A percentile compares a stretch with the other conserved stretches of the same genome.
phyloP scores from a whole-genome alignment of 202 grass and related monocot genomes.

The Digitaria exilis region DNA sequence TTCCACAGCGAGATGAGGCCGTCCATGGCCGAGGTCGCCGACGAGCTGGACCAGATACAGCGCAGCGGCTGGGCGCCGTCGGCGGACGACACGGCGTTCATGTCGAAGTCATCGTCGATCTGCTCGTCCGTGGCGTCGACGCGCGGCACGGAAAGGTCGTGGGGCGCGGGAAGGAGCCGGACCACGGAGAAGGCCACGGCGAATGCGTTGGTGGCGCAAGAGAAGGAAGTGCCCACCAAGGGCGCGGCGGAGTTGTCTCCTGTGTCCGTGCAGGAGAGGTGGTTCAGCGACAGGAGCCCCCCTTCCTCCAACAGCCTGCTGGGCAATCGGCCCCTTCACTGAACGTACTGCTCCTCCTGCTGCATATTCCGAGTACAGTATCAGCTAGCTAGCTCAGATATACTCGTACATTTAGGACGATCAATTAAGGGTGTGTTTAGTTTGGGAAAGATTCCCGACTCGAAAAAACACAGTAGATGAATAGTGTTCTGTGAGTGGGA shows the following conservation, averaged over 20 bases:
- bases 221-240: constrained; percentile 20
- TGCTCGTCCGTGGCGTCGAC: constrained; percentile 52
- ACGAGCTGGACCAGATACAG: constrained; percentile 66
- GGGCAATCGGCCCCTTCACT: constrained; percentile 37
- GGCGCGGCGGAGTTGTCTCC: constrained; percentile 46
- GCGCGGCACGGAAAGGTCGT: constrained; percentile 52
- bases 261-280: constrained; percentile 67
- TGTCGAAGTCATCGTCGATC: constrained; percentile 54
- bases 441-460: no score
- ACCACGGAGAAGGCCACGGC: neutral
- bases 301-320: constrained; percentile 73
- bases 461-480: no score
- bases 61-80: constrained; percentile 62
- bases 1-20: constrained; percentile 75
- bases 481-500: no score
- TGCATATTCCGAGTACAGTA: neutral
- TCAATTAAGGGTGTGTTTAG: no score
- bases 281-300: constrained; percentile 69
- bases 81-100: constrained; percentile 52
- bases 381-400: neutral
- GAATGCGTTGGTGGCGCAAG: constrained; percentile 7
- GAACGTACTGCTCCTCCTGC: neutral
- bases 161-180: constrained; percentile 36
- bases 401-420: neutral
- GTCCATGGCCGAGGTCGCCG: constrained; percentile 67